Evolutionary conservation across 768 basidiomycete genomes (phyloP), one percentile per base, ranked within the genome.

Genomic region (Boletus speciosus): DNA sequence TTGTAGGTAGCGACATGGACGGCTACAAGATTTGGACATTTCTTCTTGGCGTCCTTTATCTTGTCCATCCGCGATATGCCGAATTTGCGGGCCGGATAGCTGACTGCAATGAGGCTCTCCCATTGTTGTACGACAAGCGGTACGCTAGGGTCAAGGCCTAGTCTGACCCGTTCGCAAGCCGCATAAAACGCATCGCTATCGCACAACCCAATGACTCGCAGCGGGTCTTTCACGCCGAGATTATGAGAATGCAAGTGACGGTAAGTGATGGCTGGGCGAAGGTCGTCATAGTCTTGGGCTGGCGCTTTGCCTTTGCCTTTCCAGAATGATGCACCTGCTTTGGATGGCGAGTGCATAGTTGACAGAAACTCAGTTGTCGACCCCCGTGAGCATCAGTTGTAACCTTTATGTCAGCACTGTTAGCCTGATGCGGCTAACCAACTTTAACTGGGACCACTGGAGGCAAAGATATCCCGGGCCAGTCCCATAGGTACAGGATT

Each of bases 1-100:
- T 81, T 88, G 73, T 93, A 98, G 11, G 97, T 98, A 16, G 95
- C 94, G 15, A 96, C 93, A 74, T 99, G 96, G 7, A 97, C 88
- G 4, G 92, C 83, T 34, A 82, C 75, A 8, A 98, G 74, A 47
- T 92, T 74, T 0, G 96, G 95, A 68, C 95, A 98, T 59, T 83
- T 82, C 70, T 88, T 85, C 72, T 84, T 79, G 7, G 96, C 92
- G 43, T 95, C 90, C 64, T 85, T 80, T 54, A 85, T 74, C 66
- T 84, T 86, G 70, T 86, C 88, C 83, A 93, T 90, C 43, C 96
- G 76, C n/a, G 92, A 90, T 62, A 99, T 95, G 5, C 95, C 96
- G 66, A 81, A 98, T 64, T 84, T 84, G 58, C 97, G 81, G 0
- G 97, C 96, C 5, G 94, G 86, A 66, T 99, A 98, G 71, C 95